Evolutionary conservation across 2,329 filamentous ascomycete species (phyloP), one percentile per base, ranked within the genome.

Genomic region (Aspergillus spinulosporus): DNA sequence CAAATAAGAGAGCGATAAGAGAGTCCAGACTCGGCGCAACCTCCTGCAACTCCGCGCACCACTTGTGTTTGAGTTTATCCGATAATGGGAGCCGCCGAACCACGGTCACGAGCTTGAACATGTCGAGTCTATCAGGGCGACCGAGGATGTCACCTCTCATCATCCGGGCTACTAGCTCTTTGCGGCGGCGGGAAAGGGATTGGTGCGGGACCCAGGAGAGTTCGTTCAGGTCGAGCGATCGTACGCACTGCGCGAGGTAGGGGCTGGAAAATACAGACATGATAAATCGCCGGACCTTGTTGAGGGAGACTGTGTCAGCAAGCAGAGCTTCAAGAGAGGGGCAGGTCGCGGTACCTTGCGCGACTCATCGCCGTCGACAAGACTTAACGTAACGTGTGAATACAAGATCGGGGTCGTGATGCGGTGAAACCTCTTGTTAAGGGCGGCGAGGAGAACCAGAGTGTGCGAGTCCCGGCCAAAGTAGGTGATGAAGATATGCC

Each of bases 201-300:
- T 39, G 43, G 12, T 39, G 36, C 37, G 49, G 40, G n/a, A 40
- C 21, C 54, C 54, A 57, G 6, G 42, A 48, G 15, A 48, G 39
- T 29, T 31, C 26, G 6, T 46, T 57, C 28, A 57, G 44, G 9
- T 57, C 48, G 14, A 57, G 44, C 21, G 49, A 53, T 3, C 54
- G 54, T 21, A 57, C 54, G n/a, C 44, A 49, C 21, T 39, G 43
- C 15, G 43, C 54, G 2, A 52, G 49, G 11, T 42, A 47, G 4
- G 54, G 54, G n/a, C 47, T 57, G 29, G 49, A 52, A 9, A 57
- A 44, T 3, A 57, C 39, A 31, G 39, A 49, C 49, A 43, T 48
- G 45, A 51, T 57, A 26, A 57, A 57, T 2, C 36, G 34, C 12
- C 54, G 54, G 9, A 57, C 37, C 54, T 57, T 39, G 6, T 34